Percentiles rank a stretch among this genome's conserved stretches.
phyloP scores from a whole-genome alignment of 352 stramenopile species.

The Pelagophyceae sp. region DNA sequence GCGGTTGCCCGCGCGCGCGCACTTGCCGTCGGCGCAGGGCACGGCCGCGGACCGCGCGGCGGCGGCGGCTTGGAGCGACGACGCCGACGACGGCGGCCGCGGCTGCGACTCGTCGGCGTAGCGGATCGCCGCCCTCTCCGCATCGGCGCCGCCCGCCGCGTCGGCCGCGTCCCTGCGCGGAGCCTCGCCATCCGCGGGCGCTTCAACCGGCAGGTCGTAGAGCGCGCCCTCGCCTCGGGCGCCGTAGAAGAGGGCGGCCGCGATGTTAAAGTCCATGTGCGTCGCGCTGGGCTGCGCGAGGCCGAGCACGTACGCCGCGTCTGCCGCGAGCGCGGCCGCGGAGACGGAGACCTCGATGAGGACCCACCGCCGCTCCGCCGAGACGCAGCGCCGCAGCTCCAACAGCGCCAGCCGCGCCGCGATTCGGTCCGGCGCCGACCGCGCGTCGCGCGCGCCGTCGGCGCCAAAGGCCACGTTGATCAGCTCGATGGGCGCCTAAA shows the following conservation, averaged over 20 bases:
- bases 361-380: conserved; percentile 55
- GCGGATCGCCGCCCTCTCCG: not conserved
- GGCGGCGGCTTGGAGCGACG: conserved; percentile 14
- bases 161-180: conserved; percentile 25
- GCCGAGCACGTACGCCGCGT: conserved; percentile 55
- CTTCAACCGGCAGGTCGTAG: conserved; percentile 6
- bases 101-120: conserved; percentile 4
- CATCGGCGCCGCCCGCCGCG: conserved; percentile 15
- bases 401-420: conserved; percentile 62
- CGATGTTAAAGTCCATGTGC: conserved; percentile 97
- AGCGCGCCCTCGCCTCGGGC: conserved; percentile 53
- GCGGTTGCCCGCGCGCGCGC: not conserved
- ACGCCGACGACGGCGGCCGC: conserved; percentile 11
- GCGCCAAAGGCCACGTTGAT: conserved; percentile 87
- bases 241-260: conserved; percentile 85
- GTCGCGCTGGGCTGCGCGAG: conserved; percentile 72
- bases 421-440: conserved; percentile 62
- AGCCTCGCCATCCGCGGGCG: too few species aligned
- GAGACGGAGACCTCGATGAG: conserved; percentile 70
- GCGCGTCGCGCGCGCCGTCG: not conserved
- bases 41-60: not conserved
- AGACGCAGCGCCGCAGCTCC: conserved; percentile 72
- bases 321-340: conserved; percentile 55
- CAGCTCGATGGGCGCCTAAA: conserved; percentile 69
- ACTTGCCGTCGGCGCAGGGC: not conserved